phyloP scores from a whole-genome alignment of 208 protist species.

The Crithidia mellificae region DNA sequence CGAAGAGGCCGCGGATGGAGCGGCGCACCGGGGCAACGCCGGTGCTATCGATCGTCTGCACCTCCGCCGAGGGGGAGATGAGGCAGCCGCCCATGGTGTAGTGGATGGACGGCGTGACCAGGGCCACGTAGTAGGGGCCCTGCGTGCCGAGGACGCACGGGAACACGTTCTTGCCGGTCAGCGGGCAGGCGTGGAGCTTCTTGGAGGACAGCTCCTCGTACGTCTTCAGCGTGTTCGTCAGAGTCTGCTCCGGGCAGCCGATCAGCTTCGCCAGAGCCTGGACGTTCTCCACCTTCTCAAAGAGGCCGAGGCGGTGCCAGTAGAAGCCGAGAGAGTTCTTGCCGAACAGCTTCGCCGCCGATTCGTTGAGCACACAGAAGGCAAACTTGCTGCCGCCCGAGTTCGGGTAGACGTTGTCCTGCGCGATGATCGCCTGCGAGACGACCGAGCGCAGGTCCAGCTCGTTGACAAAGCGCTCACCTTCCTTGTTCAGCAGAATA shows the following conservation, averaged over 20 bases:
- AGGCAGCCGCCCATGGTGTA: slow-evolving; percentile 97
- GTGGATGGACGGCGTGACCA: slow-evolving; percentile 95
- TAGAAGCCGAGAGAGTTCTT: slow-evolving; percentile 82
- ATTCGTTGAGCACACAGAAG: slow-evolving; percentile 87
- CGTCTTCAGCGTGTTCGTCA: slow-evolving; percentile 51
- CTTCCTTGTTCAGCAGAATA: slow-evolving; percentile 91
- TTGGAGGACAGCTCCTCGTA: slow-evolving; percentile 58
- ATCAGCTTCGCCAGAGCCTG: slow-evolving; percentile 70
- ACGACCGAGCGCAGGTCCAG: slow-evolving; percentile 94
- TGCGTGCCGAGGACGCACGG: slow-evolving; percentile 60
- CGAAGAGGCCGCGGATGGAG: slow-evolving; percentile 92
- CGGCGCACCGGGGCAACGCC: slow-evolving; percentile 35
- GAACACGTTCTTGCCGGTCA: slow-evolving; percentile 86
- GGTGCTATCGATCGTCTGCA: slow-evolving; percentile 61
- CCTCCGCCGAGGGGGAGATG: slow-evolving; percentile 82
- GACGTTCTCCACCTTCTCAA: slow-evolving; percentile 54
- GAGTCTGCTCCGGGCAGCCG: slow-evolving; percentile 44
- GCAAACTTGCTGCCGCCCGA: slow-evolving; percentile 67
- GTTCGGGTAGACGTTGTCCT: slow-evolving; percentile 64
- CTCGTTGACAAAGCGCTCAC: slow-evolving; percentile 95
- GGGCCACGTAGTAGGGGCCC: slow-evolving; percentile 80
- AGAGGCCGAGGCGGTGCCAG: slow-evolving; percentile 75
- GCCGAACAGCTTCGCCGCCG: slow-evolving; percentile 74
- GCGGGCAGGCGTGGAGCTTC: slow-evolving; percentile 37
- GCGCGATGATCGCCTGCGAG: slow-evolving; percentile 86